Percentiles rank a stretch among this genome's conserved stretches.
phyloP scores from a whole-genome alignment of 495 filamentous ascomycete species.

The Talaromyces ruber region DNA sequence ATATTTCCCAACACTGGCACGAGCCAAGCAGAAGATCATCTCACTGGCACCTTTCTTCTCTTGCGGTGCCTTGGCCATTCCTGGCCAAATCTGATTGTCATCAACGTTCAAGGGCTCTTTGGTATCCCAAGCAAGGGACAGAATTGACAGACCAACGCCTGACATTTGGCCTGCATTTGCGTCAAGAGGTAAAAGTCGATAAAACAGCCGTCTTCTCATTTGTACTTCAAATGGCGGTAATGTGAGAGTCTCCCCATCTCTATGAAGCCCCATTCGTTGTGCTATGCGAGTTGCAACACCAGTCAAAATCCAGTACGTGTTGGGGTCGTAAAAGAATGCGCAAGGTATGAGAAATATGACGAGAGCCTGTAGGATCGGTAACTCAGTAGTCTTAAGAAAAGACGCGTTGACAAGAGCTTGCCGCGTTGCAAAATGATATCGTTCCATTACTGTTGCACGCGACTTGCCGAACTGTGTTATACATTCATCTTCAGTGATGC shows the following conservation, averaged over 20 bases:
- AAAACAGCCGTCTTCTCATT: background rate
- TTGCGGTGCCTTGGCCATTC: background rate
- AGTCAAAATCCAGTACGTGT: background rate
- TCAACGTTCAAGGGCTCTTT: background rate
- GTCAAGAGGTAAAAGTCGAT: background rate
- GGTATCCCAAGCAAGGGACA: background rate
- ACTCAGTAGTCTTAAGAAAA: background rate
- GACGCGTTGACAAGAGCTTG: background rate
- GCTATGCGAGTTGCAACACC: background rate
- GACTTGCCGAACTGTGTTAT: background rate
- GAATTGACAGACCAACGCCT: background rate
- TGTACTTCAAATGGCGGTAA: background rate
- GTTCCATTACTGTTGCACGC: background rate
- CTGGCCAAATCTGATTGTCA: background rate
- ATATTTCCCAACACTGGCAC: background rate
- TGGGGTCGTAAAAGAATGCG: background rate
- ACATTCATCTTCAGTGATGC: background rate
- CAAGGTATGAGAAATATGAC: background rate
- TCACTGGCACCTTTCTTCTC: background rate
- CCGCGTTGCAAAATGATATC: background rate
- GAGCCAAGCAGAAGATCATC: background rate
- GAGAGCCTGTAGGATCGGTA: background rate
- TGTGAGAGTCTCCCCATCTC: background rate
- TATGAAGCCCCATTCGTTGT: background rate
- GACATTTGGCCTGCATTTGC: background rate